Base-by-base conservation (phyloP, 495 filamentous ascomycete genomes). In the Hyaloscypha finlandica region DNA sequence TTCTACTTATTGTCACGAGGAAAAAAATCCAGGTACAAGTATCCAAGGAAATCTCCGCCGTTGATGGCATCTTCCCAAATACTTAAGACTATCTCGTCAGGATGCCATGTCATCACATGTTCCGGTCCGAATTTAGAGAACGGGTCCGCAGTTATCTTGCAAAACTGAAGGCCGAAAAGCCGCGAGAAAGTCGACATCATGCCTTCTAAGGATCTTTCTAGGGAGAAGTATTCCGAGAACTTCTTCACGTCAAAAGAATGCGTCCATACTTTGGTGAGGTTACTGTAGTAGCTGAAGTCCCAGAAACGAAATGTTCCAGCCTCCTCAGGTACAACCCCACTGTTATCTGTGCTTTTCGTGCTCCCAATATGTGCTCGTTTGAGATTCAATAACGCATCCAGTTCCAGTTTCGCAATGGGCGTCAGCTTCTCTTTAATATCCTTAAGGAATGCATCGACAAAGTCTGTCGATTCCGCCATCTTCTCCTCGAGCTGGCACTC, bases 1-100 rank as follows among this genome's bases (percentile, higher is more conserved):
- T 37, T 1, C 35, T 37, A 78, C 64, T 78, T 92, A 68, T 87
- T 86, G 63, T 86, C 80, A 35, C 89, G 84, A 0, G 87, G 86
- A 77, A 86, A 87, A 31, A 92, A 78, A 63, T 92, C 89, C 31
- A 90, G 80, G 74, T 90, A 92, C 14, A 92, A 77, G 73, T 90
- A 91, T n/a, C 89, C 89, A 19, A 90, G 84, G 69, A 92, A 92
- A 12, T 4, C 57, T 59, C 6, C 61, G n/a, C 30, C 76, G 52
- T 78, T 69, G 56, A 5, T 19, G 16, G 80, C 85, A 69, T 73
- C 79, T 71, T 92, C 83, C 88, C 88, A 90, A 25, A 91, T 87
- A 66, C 83, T 88, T 76, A 88, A 90, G 22, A 90, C 73, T 68
- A 86, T 80, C 39, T 90, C 86, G 60, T 92, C 88, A 68, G 86